Evolutionary conservation across 345 rosid genomes (phyloP).

Genomic region (Brassica carinata): DNA sequence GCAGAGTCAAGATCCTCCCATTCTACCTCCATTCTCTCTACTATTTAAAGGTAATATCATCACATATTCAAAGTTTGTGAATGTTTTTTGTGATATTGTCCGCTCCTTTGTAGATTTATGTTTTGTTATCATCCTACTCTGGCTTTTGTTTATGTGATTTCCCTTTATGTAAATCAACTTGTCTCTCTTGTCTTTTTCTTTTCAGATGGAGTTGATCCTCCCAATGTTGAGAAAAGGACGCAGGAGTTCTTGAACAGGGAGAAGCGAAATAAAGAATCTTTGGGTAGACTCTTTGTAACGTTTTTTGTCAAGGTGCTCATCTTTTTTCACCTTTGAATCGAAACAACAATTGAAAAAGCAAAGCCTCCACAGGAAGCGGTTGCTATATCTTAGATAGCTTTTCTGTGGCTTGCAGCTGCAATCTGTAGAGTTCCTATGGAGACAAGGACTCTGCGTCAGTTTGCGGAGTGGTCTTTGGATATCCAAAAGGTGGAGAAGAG

Average conservation of each 20-base stretch:
- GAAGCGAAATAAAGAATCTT: conserved; percentile 45
- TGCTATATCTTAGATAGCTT: not conserved
- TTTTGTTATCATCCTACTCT: not conserved
- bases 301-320: conserved; percentile 35
- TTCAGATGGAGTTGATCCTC: conserved; percentile 53
- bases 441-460: conserved; percentile 56
- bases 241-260: conserved; percentile 51
- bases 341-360: not conserved
- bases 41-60: conserved; percentile 48
- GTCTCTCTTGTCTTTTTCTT: not conserved
- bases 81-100: not conserved
- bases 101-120: not conserved
- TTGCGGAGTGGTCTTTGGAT: conserved; percentile 50
- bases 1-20: conserved; percentile 63
- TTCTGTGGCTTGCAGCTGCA: conserved; percentile 44
- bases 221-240: conserved; percentile 38
- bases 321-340: not conserved
- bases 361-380: not conserved
- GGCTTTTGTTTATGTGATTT: not conserved
- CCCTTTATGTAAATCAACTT: not conserved
- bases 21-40: conserved; percentile 60
- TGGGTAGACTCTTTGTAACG: conserved; percentile 36
- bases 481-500: conserved; percentile 40
- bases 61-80: not conserved
- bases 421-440: conserved; percentile 58